Conservation (phyloP, 2,329 filamentous ascomycete species). For the Nemania diffusa region DNA sequence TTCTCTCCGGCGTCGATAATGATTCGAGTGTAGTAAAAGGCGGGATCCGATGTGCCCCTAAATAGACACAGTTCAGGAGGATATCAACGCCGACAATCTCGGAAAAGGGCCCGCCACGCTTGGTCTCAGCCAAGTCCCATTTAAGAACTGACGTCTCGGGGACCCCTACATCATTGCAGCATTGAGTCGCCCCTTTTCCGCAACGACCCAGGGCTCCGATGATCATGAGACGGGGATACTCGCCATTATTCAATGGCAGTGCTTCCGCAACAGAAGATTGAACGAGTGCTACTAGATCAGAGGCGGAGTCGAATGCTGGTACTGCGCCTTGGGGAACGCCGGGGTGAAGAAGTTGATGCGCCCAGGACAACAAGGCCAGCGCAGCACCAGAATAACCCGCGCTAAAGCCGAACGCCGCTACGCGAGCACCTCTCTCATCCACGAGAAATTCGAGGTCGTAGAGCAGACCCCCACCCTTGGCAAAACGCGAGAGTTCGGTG, state of each 20-base stretch:
- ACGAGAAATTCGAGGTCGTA: constrained; percentile 26
- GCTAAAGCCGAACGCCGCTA: constrained; percentile 27
- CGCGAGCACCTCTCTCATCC: constrained; percentile 4
- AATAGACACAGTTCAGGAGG: constrained; percentile 28
- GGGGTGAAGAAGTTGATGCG: constrained; percentile 24
- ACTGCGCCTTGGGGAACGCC: constrained; percentile 16
- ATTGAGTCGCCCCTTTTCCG: constrained; percentile 18
- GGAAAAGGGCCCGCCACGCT: constrained; percentile 22
- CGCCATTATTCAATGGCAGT: constrained; percentile 18
- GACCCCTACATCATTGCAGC: constrained; percentile 6
- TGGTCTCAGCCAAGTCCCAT: constrained; percentile 27
- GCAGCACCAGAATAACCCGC: constrained; percentile 25
- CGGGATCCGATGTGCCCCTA: constrained; percentile 14
- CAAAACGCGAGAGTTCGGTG: constrained; percentile 21
- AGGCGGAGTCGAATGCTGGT: constrained; percentile 11
- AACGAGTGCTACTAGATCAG: constrained; percentile 12
- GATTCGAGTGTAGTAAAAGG: constrained; percentile 23
- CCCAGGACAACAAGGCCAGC: constrained; percentile 22
- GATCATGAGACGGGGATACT: constrained; percentile 20
- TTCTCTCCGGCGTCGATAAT: constrained; percentile 5
- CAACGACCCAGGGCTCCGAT: constrained; percentile 29
- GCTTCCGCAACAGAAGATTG: constrained; percentile 1
- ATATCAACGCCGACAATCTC: constrained; percentile 20
- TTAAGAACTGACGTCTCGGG: constrained; percentile 16
- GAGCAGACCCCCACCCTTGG: constrained; percentile 14